phyloP scores from a whole-genome alignment of 2,329 filamentous ascomycete genomes.

The Ceratocystis colombiana region DNA sequence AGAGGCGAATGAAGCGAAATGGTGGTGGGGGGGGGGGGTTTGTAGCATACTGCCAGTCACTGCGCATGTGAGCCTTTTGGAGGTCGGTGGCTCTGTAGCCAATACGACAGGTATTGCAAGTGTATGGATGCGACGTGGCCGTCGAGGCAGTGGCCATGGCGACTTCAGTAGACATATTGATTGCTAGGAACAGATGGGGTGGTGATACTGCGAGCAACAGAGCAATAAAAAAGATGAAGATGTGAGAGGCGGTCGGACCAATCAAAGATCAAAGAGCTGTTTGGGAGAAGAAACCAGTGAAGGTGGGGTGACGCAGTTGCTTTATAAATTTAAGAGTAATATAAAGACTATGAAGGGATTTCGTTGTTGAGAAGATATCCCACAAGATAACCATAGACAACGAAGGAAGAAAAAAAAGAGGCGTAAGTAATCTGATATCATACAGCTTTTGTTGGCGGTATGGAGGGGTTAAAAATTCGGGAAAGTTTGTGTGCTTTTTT shows the following conservation, averaged over 20 bases:
- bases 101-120: conserved; percentile 96
- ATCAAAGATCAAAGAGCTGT: conserved; percentile 12
- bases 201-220: not conserved
- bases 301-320: not conserved
- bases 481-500: conserved; percentile 22
- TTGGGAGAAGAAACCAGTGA: not conserved
- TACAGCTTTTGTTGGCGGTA: not conserved
- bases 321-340: not conserved
- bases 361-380: too few relatives aligned
- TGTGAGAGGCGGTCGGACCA: not conserved
- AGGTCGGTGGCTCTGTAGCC: conserved; percentile 90
- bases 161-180: conserved; percentile 21
- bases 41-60: conserved; percentile 84
- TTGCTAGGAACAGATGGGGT: not conserved
- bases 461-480: conserved; percentile 25
- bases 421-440: conserved; percentile 18
- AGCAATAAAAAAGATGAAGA: not conserved
- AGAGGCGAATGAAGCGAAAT: too few relatives aligned
- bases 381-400: too few relatives aligned
- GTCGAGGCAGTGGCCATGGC: conserved; percentile 28
- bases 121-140: conserved; percentile 68
- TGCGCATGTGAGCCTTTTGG: conserved; percentile 93
- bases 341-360: not conserved
- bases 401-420: not conserved
- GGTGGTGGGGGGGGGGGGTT: not conserved